These are phyloP conservation scores for Mycena metata DNA, from an alignment of 768 basidiomycete species.

Conservation along the genomic window DNA sequence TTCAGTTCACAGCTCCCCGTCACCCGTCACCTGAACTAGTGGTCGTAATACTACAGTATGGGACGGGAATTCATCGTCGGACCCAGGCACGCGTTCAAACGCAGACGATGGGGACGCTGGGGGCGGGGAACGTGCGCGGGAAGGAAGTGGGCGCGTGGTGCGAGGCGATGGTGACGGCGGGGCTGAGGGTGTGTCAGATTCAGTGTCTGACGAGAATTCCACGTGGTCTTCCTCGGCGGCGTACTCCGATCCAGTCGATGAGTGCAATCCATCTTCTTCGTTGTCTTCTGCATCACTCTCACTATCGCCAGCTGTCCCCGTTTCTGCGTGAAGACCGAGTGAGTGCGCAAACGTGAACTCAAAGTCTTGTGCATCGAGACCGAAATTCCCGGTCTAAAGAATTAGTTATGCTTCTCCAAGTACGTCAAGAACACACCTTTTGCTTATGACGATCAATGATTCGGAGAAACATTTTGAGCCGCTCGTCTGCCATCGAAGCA, in stretches of 20 bases:
- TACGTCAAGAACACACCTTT: slow-evolving; percentile 4
- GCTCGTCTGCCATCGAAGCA: slow-evolving; percentile 24
- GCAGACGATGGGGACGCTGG: background rate
- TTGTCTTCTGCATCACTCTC: background rate
- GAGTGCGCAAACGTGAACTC: slow-evolving; percentile 16
- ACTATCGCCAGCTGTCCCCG: no score
- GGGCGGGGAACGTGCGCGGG: background rate
- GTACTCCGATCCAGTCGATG: background rate
- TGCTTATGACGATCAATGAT: slow-evolving; percentile 9
- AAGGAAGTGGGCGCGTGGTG: background rate
- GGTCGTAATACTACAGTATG: no score
- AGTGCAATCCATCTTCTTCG: background rate
- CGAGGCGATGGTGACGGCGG: background rate
- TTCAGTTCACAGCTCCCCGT: no score
- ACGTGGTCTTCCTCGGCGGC: no score
- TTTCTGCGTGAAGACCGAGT: background rate
- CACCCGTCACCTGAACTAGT: no score
- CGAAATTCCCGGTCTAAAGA: background rate
- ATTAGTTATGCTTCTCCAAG: background rate
- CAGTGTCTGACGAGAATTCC: background rate
- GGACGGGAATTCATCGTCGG: no score
- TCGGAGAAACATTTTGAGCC: slow-evolving; percentile 24
- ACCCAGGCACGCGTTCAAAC: no score
- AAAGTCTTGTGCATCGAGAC: background rate
- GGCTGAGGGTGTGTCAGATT: background rate